Evolutionary conservation across 768 basidiomycete genomes (phyloP), one percentile per base, ranked within the genome.

Genomic region (Boletus subcaerulescens): DNA sequence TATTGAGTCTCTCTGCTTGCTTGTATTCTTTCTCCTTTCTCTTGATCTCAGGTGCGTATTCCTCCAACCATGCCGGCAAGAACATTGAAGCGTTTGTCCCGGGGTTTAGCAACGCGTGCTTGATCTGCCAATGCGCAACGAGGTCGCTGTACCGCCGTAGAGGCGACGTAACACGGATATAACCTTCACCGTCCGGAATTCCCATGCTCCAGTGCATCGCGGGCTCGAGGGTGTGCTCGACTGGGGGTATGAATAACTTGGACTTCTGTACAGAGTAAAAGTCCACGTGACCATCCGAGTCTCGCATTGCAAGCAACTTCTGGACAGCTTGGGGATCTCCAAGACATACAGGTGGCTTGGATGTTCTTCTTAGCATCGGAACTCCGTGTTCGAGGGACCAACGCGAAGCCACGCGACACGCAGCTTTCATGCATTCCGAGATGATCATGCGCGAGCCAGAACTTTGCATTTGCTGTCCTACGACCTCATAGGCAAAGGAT

Each of bases 111-210:
- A 98, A 71, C 6, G 80, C 81, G 47, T 85, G 75, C 65, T 97
- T 95, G 71, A 99, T 83, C 69, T 98, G 95, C 93, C 94, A 99
- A 72, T 98, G 97, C 11, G 76, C 73, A 13, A 94, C 68, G 52
- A 97, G 68, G 70, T 99, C 97, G 35, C 73, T 71, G 69, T 84
- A 97, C 42, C 97, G 84, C 40, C 97, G 81, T 42, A 99, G 73
- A 0, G 97, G 97, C 6, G 89, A 92, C 10, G 97, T 98, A 10
- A 81, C 84, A 20, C 90, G 82, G 17, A 79, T 72, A 67, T 99
- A 99, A 4, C 95, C 95, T 58, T 88, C 87, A 40, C 82, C 81
- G 3, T 81, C 79, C 4, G 76, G 75, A n/a, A 91, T 67, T 0
- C 88, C 93, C 62, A 98, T 69, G 6, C 69, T 66, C 76, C 76